Percentiles rank a stretch among this genome's conserved stretches.
Evolutionary conservation across 176 grass and related monocot genomes (phyloP).

Genomic region (barley (Hordeum vulgare)): DNA sequence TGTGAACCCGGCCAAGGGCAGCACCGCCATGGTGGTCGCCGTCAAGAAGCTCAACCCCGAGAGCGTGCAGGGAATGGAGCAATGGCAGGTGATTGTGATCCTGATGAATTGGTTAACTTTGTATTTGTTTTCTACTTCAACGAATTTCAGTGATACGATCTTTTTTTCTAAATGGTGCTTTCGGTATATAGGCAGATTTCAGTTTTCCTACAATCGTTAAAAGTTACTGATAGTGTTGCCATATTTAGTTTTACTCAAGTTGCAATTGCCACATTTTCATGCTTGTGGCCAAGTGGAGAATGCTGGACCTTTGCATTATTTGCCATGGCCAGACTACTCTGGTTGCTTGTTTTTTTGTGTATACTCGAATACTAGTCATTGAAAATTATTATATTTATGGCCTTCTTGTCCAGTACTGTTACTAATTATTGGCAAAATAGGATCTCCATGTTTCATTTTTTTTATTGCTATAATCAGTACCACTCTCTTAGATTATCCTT

Average conservation of each 20-base stretch:
- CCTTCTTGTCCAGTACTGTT: neutral
- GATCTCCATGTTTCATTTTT: neutral
- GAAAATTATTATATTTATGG: neutral
- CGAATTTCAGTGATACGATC: too few species aligned
- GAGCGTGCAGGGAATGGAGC: slow-evolving; percentile 76
- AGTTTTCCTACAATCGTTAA: neutral
- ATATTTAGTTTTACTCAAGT: neutral
- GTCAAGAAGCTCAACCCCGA: slow-evolving; percentile 93
- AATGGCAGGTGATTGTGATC: slow-evolving; percentile 66
- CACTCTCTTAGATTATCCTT: too few species aligned
- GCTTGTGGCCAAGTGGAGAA: neutral
- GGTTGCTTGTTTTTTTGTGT: slow-evolving; percentile 10
- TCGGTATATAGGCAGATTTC: neutral
- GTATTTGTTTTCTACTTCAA: neutral
- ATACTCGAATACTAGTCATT: neutral
- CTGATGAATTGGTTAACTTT: neutral
- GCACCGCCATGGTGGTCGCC: slow-evolving; percentile 42
- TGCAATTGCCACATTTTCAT: neutral
- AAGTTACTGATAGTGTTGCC: neutral
- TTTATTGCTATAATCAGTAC: neutral
- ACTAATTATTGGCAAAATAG: neutral
- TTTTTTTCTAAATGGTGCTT: neutral
- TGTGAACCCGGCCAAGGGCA: slow-evolving; percentile 46
- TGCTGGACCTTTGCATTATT: neutral
- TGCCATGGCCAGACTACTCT: neutral